Percentiles rank a stretch among this genome's conserved stretches.
These are phyloP conservation scores for Xylariales sp. DNA, from an alignment of 2,329 filamentous ascomycete species.

Conservation along the genomic window DNA sequence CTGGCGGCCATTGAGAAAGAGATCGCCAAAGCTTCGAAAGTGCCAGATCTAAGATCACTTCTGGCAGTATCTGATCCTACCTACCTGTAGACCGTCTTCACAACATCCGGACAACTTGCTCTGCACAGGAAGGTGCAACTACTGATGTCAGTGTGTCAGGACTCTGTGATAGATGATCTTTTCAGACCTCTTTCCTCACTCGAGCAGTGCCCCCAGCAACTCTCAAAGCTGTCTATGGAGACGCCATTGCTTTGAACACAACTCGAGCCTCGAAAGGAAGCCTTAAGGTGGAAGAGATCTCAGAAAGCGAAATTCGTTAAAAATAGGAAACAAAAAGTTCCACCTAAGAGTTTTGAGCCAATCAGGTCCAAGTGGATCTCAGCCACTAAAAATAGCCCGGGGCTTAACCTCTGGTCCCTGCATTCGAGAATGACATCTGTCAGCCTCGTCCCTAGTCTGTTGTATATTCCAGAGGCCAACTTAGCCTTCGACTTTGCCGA, in stretches of 20 bases:
- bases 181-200: too few species aligned
- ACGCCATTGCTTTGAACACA: too few species aligned
- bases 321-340: slow-evolving; percentile 1
- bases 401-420: background rate
- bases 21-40: slow-evolving; percentile 89
- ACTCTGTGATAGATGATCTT: too few species aligned
- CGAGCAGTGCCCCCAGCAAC: too few species aligned
- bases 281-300: background rate
- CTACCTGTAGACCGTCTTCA: too few species aligned
- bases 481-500: background rate
- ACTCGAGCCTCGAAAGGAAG: too few species aligned
- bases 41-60: slow-evolving; percentile 45
- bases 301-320: background rate
- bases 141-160: too few species aligned
- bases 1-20: slow-evolving; percentile 64
- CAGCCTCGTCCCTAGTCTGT: slow-evolving; percentile 1
- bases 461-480: background rate
- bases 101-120: background rate
- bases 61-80: too few species aligned
- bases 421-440: slow-evolving; percentile 8
- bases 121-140: too few species aligned
- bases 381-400: background rate
- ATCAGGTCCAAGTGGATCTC: background rate
- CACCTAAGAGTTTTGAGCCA: background rate
- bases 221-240: too few species aligned